Conservation (phyloP, 306 rosid species). For the Dryas alaskensis region DNA sequence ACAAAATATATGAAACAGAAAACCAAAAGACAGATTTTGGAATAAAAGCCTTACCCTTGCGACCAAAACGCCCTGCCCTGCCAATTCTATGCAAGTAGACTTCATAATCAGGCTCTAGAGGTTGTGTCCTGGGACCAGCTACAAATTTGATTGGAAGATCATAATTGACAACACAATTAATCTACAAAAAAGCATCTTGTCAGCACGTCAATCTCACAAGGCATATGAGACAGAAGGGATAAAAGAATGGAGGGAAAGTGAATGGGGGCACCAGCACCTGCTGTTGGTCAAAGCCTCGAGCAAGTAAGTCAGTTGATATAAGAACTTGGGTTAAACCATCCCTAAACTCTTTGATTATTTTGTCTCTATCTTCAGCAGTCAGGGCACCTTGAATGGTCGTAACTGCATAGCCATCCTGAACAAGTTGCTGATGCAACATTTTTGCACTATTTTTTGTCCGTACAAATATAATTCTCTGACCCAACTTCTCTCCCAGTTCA, state of each 20-base stretch:
- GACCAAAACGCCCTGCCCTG: slow-evolving; percentile 90
- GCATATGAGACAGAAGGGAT: not conserved
- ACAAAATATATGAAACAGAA: not conserved
- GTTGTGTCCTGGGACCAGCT: slow-evolving; percentile 8
- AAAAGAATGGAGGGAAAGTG: not conserved
- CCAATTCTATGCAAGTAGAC: slow-evolving; percentile 88
- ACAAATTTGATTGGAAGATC: slow-evolving; percentile 64
- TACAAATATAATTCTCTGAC: slow-evolving; percentile 85
- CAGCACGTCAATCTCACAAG: slow-evolving; percentile 8
- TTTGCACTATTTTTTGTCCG: slow-evolving; percentile 65
- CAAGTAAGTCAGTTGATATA: slow-evolving; percentile 75
- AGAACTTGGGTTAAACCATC: slow-evolving; percentile 80
- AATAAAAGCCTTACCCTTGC: slow-evolving; percentile 59
- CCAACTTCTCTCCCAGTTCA: slow-evolving; percentile 81
- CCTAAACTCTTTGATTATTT: slow-evolving; percentile 75
- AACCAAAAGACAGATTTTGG: not conserved
- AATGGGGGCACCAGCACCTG: slow-evolving; percentile 48
- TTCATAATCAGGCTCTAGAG: slow-evolving; percentile 70
- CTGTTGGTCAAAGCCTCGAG: slow-evolving; percentile 88
- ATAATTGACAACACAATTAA: slow-evolving; percentile 80
- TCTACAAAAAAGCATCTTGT: slow-evolving; percentile 35
- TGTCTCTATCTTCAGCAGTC: slow-evolving; percentile 62
- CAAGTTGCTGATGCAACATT: slow-evolving; percentile 55
- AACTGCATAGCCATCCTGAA: slow-evolving; percentile 63
- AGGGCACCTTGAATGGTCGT: slow-evolving; percentile 75